Evolutionary conservation across 208 protist genomes (phyloP).

Genomic region (Herpetomonas samuelpessoai): DNA sequence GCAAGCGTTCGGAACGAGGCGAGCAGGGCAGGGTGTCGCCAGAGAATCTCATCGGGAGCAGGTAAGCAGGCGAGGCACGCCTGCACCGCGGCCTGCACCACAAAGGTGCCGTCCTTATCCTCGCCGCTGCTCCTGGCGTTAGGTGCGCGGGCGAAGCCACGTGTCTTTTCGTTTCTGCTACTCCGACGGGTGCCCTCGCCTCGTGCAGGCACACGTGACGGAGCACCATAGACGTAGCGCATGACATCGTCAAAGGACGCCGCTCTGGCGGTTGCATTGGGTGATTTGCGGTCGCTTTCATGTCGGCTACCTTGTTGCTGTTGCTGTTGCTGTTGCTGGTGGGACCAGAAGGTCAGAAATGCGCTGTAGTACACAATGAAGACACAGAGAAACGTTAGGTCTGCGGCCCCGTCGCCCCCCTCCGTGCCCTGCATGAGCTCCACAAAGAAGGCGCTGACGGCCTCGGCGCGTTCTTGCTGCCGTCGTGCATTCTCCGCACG

Average conservation of each 20-base stretch:
- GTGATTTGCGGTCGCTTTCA: too few relatives aligned
- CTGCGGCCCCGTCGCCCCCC: background rate
- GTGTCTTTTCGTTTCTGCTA: too few relatives aligned
- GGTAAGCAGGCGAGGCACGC: conserved; percentile 19
- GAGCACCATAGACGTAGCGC: too few relatives aligned
- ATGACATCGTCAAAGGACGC: too few relatives aligned
- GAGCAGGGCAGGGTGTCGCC: conserved; percentile 55
- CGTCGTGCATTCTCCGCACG: conserved; percentile 1
- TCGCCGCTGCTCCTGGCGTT: too few relatives aligned
- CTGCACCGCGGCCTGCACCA: conserved; percentile 3
- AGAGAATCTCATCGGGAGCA: conserved; percentile 24
- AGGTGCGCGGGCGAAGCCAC: too few relatives aligned
- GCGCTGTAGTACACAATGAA: conserved; percentile 17
- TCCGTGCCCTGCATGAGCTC: background rate
- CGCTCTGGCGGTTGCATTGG: too few relatives aligned
- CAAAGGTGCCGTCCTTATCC: too few relatives aligned
- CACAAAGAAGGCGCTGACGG: background rate
- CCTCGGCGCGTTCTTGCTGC: background rate
- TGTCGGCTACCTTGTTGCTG: background rate
- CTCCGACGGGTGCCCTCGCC: too few relatives aligned
- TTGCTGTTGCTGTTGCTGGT: background rate
- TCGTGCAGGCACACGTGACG: too few relatives aligned
- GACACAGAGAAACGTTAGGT: conserved; percentile 9
- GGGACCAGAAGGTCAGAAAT: conserved; percentile 13
- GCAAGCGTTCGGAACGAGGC: conserved; percentile 45